Conservation (phyloP, 192 early-diverging fungal genomes). For the Chytriomyces confervae region DNA sequence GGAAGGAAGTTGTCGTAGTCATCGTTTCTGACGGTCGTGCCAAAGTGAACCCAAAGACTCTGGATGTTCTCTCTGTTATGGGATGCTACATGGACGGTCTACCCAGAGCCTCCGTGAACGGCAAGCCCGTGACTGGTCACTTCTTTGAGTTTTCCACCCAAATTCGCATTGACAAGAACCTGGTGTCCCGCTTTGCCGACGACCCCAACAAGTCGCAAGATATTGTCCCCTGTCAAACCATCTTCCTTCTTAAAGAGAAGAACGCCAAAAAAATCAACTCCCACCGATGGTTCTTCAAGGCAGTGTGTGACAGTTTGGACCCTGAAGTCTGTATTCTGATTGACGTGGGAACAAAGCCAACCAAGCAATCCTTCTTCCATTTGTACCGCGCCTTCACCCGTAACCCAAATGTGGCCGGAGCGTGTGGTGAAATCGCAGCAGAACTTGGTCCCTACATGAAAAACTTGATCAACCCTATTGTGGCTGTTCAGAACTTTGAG, state of each 20-base stretch:
- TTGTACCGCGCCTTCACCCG: slow-evolving; percentile 68
- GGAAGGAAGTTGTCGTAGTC: slow-evolving; percentile 75
- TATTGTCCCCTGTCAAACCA: slow-evolving; percentile 52
- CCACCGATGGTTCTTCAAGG: slow-evolving; percentile 78
- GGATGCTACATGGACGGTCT: slow-evolving; percentile 65
- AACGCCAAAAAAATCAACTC: slow-evolving; percentile 71
- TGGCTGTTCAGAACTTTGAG: slow-evolving; percentile 97
- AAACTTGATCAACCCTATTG: slow-evolving; percentile 82
- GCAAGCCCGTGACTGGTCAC: slow-evolving; percentile 54
- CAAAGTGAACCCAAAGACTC: slow-evolving; percentile 78
- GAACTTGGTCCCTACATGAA: slow-evolving; percentile 64
- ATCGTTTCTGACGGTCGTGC: slow-evolving; percentile 83
- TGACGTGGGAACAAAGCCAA: slow-evolving; percentile 78
- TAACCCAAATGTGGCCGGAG: slow-evolving; percentile 72
- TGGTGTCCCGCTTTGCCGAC: slow-evolving; percentile 36
- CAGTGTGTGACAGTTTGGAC: slow-evolving; percentile 67
- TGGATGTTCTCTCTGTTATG: slow-evolving; percentile 72
- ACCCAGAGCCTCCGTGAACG: slow-evolving; percentile 50
- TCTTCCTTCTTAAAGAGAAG: slow-evolving; percentile 65
- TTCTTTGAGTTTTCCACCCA: slow-evolving; percentile 63
- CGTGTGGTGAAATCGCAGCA: slow-evolving; percentile 78
- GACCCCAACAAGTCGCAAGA: slow-evolving; percentile 29
- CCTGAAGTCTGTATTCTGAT: slow-evolving; percentile 74
- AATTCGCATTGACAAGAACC: slow-evolving; percentile 44
- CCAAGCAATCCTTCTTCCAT: slow-evolving; percentile 58